A percentile compares a stretch with the other conserved stretches of the same genome.
These are phyloP conservation scores for Daedalea quercina DNA, from an alignment of 768 basidiomycete species.

Conservation along the genomic window DNA sequence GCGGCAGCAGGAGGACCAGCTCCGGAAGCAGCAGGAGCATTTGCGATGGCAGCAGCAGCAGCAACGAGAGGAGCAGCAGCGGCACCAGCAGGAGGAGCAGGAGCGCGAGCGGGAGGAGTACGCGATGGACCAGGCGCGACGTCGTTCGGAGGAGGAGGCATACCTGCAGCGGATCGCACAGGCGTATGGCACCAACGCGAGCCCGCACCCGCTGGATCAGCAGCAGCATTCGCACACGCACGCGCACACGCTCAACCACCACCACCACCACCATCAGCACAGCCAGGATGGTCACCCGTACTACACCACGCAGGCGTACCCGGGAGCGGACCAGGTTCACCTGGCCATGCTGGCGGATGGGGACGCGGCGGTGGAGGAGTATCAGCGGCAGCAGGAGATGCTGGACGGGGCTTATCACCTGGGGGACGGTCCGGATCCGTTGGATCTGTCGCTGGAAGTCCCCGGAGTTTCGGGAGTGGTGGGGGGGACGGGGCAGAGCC, in stretches of 20 bases:
- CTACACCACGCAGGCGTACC: conserved; percentile 5
- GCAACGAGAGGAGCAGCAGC: conserved; percentile 22
- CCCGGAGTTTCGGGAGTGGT: conserved; percentile 12
- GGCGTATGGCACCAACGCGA: conserved; percentile 24
- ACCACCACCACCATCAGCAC: no score
- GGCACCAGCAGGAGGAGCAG: conserved; percentile 32
- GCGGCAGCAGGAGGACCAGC: conserved; percentile 34
- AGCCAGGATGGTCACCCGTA: neutral
- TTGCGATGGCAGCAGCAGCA: conserved; percentile 31
- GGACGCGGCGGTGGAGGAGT: conserved; percentile 1
- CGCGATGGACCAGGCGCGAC: conserved; percentile 27
- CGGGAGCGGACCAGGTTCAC: conserved; percentile 5
- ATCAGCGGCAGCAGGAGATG: conserved; percentile 4
- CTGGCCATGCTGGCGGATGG: neutral
- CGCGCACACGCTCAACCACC: conserved; percentile 13
- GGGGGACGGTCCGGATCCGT: conserved; percentile 14
- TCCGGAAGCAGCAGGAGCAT: conserved; percentile 24
- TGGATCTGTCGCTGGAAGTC: conserved; percentile 14
- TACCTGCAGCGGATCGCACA: conserved; percentile 32
- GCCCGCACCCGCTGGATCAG: conserved; percentile 21
- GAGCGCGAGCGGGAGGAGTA: conserved; percentile 34
- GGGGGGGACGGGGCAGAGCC: conserved; percentile 10
- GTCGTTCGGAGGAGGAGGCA: conserved; percentile 24
- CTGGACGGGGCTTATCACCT: conserved; percentile 10
- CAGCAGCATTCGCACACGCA: conserved; percentile 16